Conservation (phyloP, 768 basidiomycete species). For the Mycena crocata region DNA sequence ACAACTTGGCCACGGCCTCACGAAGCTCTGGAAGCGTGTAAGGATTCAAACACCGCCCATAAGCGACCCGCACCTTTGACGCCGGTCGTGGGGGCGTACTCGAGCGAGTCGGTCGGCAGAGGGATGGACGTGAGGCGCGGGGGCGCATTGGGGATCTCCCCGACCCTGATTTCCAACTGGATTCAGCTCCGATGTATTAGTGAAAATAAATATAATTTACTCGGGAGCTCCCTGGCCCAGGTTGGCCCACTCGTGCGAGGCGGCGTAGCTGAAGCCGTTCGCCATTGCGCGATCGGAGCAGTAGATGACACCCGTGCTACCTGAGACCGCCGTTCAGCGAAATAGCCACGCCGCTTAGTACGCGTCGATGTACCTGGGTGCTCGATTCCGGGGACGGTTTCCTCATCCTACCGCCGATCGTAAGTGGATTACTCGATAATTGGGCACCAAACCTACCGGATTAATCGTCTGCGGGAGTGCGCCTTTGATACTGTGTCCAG, state of each 20-base stretch:
- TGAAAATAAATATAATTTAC: no score
- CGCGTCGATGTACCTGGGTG: constrained; percentile 67
- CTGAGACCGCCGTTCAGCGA: constrained; percentile 30
- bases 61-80: constrained; percentile 69
- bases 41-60: constrained; percentile 1
- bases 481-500: constrained; percentile 76
- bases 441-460: constrained; percentile 64
- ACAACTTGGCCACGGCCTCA: constrained; percentile 89
- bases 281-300: constrained; percentile 96
- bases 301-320: constrained; percentile 76
- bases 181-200: no score
- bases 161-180: no score
- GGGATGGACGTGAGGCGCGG: constrained; percentile 73
- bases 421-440: constrained; percentile 4
- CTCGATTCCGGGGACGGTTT: constrained; percentile 89
- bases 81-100: constrained; percentile 95
- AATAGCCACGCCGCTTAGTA: constrained; percentile 41
- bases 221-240: constrained; percentile 95
- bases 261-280: constrained; percentile 88
- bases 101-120: constrained; percentile 77
- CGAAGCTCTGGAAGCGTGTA: constrained; percentile 68
- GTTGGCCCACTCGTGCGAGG: constrained; percentile 86
- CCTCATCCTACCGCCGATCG: constrained; percentile 70
- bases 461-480: constrained; percentile 77
- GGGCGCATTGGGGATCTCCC: constrained; percentile 81